Evolutionary conservation across 2,329 filamentous ascomycete genomes (phyloP).

Genomic region (Mycogone perniciosa): DNA sequence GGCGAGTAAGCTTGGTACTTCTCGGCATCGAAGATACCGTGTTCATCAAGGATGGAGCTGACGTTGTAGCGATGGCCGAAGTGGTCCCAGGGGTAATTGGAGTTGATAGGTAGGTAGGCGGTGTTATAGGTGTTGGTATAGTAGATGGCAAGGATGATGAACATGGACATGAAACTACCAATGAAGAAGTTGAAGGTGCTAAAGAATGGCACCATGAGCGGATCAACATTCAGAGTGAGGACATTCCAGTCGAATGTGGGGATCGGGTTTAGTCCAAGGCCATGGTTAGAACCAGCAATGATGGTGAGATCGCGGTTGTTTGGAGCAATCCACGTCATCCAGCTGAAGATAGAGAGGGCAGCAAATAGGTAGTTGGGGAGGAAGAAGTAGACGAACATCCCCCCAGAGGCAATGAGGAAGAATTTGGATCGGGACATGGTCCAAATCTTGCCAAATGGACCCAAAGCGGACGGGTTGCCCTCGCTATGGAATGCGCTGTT

Average conservation of each 20-base stretch:
- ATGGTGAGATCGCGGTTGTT: conserved; percentile 33
- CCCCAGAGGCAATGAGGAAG: conserved; percentile 35
- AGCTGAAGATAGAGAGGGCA: conserved; percentile 44
- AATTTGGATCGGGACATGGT: conserved; percentile 39
- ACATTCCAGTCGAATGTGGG: conserved; percentile 37
- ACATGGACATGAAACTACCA: conserved; percentile 28
- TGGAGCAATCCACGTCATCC: conserved; percentile 50
- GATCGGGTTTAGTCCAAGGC: conserved; percentile 31
- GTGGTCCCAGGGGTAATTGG: conserved; percentile 36
- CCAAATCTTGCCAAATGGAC: conserved; percentile 27
- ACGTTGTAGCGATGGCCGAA: conserved; percentile 33
- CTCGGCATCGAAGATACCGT: conserved; percentile 32
- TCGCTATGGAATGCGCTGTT: conserved; percentile 40
- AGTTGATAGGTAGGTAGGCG: conserved; percentile 42
- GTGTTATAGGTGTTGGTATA: conserved; percentile 39
- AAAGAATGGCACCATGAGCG: conserved; percentile 33
- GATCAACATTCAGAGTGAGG: conserved; percentile 31
- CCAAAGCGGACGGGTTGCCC: conserved; percentile 25
- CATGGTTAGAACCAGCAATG: conserved; percentile 37
- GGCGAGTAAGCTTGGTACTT: conserved; percentile 38
- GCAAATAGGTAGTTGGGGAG: conserved; percentile 45
- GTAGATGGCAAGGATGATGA: conserved; percentile 36
- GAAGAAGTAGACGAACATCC: conserved; percentile 49
- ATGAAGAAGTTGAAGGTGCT: conserved; percentile 33
- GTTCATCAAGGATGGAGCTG: conserved; percentile 11